Evolutionary conservation across 2,329 filamentous ascomycete genomes (phyloP).

Genomic region (Proliferodiscus dingleyae): DNA sequence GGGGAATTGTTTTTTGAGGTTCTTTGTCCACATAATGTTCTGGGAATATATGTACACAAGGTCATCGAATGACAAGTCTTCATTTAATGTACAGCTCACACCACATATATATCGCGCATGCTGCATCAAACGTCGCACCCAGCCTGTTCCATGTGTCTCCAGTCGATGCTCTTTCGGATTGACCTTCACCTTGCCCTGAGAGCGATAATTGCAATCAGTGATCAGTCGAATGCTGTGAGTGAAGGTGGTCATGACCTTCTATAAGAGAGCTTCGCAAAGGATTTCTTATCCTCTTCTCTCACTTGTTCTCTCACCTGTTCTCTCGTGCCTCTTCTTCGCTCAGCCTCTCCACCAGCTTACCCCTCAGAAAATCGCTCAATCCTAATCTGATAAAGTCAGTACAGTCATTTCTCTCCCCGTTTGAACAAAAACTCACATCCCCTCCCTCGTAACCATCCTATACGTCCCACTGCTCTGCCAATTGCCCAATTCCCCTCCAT

Average conservation of each 20-base stretch:
- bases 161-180: neutral
- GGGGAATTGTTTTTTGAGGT: neutral
- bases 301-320: slow-evolving; percentile 31
- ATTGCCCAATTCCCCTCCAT: slow-evolving; percentile 39
- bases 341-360: slow-evolving; percentile 49
- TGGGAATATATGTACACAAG: neutral
- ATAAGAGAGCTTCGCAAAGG: neutral
- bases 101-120: neutral
- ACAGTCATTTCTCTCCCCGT: too few species aligned
- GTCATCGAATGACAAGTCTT: slow-evolving; percentile 1
- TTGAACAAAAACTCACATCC: slow-evolving; percentile 50
- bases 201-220: too few species aligned
- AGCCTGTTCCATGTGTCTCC: too few species aligned
- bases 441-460: slow-evolving; percentile 59
- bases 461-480: slow-evolving; percentile 59
- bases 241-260: too few species aligned
- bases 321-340: slow-evolving; percentile 43
- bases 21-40: neutral
- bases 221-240: too few species aligned
- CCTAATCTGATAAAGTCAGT: slow-evolving; percentile 41
- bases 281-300: neutral
- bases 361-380: slow-evolving; percentile 49
- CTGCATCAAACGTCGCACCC: too few species aligned
- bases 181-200: too few species aligned
- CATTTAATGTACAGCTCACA: slow-evolving; percentile 3